Conservation (phyloP, 2,329 filamentous ascomycete species). For the Beauveria medogensis region DNA sequence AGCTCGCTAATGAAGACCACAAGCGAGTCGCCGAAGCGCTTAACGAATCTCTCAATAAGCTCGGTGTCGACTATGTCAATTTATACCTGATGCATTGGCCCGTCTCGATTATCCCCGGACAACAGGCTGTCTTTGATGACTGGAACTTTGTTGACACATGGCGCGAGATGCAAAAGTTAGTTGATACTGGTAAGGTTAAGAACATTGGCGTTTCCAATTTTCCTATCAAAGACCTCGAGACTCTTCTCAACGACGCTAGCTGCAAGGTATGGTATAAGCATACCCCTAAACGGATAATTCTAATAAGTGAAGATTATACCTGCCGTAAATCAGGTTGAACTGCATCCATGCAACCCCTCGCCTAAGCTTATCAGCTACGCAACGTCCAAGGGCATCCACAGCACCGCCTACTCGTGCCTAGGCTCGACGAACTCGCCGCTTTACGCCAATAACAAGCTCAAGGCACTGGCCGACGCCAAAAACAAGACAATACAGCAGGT, state of each 20-base stretch:
- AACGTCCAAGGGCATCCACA: slow-evolving; percentile 65
- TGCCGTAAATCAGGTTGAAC: slow-evolving; percentile 78
- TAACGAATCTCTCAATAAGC: slow-evolving; percentile 48
- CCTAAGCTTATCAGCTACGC: slow-evolving; percentile 69
- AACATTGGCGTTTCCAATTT: slow-evolving; percentile 82
- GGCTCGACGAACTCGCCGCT: slow-evolving; percentile 64
- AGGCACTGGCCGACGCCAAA: slow-evolving; percentile 55
- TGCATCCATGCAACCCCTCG: slow-evolving; percentile 75
- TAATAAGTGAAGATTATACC: slow-evolving; percentile 36
- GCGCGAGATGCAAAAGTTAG: slow-evolving; percentile 59
- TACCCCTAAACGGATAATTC: neutral
- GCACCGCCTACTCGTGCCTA: slow-evolving; percentile 66
- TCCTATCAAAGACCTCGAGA: slow-evolving; percentile 68
- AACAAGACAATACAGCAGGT: slow-evolving; percentile 67
- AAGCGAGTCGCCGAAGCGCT: slow-evolving; percentile 58
- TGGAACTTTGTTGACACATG: slow-evolving; percentile 81
- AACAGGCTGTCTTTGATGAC: slow-evolving; percentile 63
- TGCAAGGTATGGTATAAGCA: slow-evolving; percentile 41
- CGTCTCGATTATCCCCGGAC: slow-evolving; percentile 52
- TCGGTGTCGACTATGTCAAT: slow-evolving; percentile 61
- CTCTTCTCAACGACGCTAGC: slow-evolving; percentile 55
- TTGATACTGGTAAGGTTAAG: slow-evolving; percentile 59
- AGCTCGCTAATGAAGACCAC: slow-evolving; percentile 76
- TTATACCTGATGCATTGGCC: slow-evolving; percentile 70
- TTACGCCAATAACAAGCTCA: slow-evolving; percentile 56